phyloP scores from a whole-genome alignment of 129 eudicot species.

The Mikania micrantha region DNA sequence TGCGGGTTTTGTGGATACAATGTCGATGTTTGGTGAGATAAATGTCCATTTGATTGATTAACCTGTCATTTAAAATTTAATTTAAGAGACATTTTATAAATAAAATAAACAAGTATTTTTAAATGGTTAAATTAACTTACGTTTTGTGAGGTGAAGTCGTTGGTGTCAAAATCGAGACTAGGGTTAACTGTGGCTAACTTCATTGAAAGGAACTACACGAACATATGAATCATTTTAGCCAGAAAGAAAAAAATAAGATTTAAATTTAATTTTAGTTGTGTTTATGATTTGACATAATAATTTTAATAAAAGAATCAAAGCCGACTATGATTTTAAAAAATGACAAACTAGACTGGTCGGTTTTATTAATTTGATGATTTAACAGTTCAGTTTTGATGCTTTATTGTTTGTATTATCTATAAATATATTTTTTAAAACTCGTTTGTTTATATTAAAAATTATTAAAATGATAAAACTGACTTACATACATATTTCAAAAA shows the following conservation, averaged over 20 bases:
- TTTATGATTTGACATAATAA: no score
- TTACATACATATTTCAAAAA: neutral
- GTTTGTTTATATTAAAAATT: neutral
- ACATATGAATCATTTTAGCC: neutral
- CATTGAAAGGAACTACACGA: slow-evolving; percentile 77
- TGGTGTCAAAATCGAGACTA: slow-evolving; percentile 45
- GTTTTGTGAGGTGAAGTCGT: slow-evolving; percentile 38
- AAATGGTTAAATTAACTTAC: slow-evolving; percentile 33
- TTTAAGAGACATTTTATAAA: neutral
- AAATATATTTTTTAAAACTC: neutral
- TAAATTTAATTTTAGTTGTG: neutral
- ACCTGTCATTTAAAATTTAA: slow-evolving; percentile 31
- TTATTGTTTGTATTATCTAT: neutral
- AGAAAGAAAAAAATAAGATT: neutral
- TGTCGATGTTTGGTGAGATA: slow-evolving; percentile 39
- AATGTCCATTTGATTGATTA: slow-evolving; percentile 37
- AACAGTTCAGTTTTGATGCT: neutral
- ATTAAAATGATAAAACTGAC: neutral
- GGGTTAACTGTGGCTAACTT: slow-evolving; percentile 82
- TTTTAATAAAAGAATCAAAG: no score
- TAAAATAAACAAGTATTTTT: neutral
- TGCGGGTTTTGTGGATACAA: slow-evolving; percentile 50
- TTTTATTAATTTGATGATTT: neutral
- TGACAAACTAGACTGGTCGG: neutral
- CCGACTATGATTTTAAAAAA: neutral